Percentiles rank a stretch among this genome's conserved stretches.
These are phyloP conservation scores for Hyaloscypha hepaticicola DNA, from an alignment of 495 filamentous ascomycete genomes.

Conservation along the genomic window DNA sequence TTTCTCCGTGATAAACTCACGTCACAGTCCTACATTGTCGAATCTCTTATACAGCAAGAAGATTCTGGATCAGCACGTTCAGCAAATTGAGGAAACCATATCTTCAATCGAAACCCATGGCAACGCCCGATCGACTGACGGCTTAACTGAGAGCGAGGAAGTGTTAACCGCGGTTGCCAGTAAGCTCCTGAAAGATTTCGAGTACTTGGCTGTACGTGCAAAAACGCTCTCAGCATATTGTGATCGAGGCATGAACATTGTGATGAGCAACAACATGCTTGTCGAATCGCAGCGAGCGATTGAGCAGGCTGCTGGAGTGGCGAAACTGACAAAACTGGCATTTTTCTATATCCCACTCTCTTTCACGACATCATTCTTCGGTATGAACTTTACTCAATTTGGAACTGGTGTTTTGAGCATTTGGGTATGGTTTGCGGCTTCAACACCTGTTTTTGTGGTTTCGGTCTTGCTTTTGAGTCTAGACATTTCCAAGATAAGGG, in stretches of 20 bases:
- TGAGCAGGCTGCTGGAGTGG: conserved; percentile 30
- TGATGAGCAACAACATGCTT: conserved; percentile 32
- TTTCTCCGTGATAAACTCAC: conserved; percentile 23
- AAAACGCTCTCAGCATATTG: conserved; percentile 22
- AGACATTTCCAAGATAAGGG: no score
- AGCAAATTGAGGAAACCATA: neutral
- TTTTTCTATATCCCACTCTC: conserved; percentile 23
- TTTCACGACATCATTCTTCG: conserved; percentile 31
- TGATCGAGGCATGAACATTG: conserved; percentile 26
- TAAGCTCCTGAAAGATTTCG: conserved; percentile 31
- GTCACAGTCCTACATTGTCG: neutral
- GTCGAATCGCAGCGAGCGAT: conserved; percentile 36
- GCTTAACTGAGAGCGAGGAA: neutral
- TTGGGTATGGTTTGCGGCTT: neutral
- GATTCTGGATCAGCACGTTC: neutral
- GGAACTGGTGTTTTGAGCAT: neutral
- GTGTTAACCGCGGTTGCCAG: conserved; percentile 2
- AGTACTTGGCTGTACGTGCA: conserved; percentile 22
- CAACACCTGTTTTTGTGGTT: neutral
- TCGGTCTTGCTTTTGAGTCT: no score
- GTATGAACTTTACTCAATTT: conserved; percentile 44
- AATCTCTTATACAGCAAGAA: neutral
- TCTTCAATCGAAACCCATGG: neutral
- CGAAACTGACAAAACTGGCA: conserved; percentile 35
- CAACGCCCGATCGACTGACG: neutral